phyloP scores from a whole-genome alignment of 2,329 filamentous ascomycete species.

The Penicillium sp. region DNA sequence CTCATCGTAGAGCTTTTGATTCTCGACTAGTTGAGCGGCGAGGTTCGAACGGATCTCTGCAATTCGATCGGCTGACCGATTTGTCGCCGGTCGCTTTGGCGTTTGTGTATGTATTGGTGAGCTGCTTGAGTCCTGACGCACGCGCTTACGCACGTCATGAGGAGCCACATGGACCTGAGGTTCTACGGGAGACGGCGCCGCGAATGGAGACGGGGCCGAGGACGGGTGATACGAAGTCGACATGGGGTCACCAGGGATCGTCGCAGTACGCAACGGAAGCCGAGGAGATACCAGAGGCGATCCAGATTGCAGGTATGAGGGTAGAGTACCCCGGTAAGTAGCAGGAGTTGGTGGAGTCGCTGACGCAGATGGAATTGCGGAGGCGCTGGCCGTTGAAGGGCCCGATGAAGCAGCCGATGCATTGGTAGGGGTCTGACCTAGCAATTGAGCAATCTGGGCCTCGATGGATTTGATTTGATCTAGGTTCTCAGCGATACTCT shows the following conservation, averaged over 20 bases:
- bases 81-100: conserved; percentile 12
- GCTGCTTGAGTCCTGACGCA: conserved; percentile 12
- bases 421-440: conserved; percentile 4
- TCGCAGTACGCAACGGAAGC: neutral
- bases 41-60: conserved; percentile 7
- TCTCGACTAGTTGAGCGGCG: conserved; percentile 2
- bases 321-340: no score
- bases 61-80: conserved; percentile 6
- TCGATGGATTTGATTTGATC: conserved; percentile 23
- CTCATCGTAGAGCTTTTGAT: conserved; percentile 4
- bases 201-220: conserved; percentile 16
- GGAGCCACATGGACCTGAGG: no score
- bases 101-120: conserved; percentile 6
- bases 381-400: neutral
- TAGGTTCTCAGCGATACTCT: conserved; percentile 24
- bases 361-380: neutral
- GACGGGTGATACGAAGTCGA: conserved; percentile 14
- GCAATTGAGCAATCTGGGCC: conserved; percentile 21
- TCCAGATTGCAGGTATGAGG: neutral
- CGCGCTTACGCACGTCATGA: no score
- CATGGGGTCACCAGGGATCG: conserved; percentile 1
- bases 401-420: neutral
- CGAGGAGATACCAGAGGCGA: neutral
- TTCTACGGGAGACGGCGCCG: neutral
- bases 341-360: neutral